Conservation (phyloP, 2,329 filamentous ascomycete genomes). For the Pestalotiopsis fici region DNA sequence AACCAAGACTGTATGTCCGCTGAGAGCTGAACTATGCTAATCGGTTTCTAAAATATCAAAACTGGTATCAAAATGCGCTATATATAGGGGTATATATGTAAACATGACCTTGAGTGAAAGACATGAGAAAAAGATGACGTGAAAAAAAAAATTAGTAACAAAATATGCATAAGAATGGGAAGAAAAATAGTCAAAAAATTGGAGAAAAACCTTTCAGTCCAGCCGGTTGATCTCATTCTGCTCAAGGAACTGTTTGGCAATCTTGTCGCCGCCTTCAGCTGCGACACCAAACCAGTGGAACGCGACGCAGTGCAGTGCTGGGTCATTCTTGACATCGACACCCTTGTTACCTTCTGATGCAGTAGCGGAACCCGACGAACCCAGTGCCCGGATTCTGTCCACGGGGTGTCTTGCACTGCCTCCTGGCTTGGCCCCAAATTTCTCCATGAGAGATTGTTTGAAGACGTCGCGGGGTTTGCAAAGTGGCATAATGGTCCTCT, state of each 20-base stretch:
- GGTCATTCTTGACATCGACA: slow-evolving; percentile 68
- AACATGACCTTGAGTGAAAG: background rate
- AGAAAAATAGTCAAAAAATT: background rate
- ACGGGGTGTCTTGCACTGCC: slow-evolving; percentile 30
- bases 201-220: slow-evolving; percentile 13
- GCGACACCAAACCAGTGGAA: slow-evolving; percentile 97
- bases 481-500: slow-evolving; percentile 78
- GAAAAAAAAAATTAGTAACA: background rate
- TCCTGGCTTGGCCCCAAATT: slow-evolving; percentile 48
- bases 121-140: background rate
- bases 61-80: background rate
- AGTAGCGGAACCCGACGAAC: slow-evolving; percentile 21
- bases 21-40: background rate
- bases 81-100: slow-evolving; percentile 5
- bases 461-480: slow-evolving; percentile 87
- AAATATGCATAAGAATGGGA: background rate
- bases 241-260: slow-evolving; percentile 80
- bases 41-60: background rate
- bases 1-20: background rate
- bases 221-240: slow-evolving; percentile 53
- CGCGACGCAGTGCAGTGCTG: slow-evolving; percentile 87
- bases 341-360: slow-evolving; percentile 33
- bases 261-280: slow-evolving; percentile 79
- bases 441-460: slow-evolving; percentile 81
- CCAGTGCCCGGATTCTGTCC: slow-evolving; percentile 29